These are phyloP conservation scores for Castanea crenata DNA, from an alignment of 306 rosid species.

Conservation along the genomic window DNA sequence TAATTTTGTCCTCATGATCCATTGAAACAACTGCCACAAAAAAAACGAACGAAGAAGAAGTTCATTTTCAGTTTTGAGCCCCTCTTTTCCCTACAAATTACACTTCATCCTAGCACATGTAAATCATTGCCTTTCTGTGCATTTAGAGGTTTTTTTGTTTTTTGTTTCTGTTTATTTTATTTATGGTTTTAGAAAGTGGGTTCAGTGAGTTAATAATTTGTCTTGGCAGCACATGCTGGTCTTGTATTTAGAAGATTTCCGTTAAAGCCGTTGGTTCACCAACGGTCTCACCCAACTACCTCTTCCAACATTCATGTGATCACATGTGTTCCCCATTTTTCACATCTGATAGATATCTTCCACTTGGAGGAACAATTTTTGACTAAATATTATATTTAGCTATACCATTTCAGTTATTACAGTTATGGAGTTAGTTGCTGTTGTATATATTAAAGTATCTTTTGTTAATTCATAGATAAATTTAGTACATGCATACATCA, in stretches of 20 bases:
- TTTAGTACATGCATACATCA: background rate
- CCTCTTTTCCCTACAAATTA: no score
- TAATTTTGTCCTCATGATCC: no score
- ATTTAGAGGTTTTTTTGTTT: background rate
- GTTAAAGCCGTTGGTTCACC: conserved; percentile 37
- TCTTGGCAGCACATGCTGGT: conserved; percentile 42
- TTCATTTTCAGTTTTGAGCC: no score
- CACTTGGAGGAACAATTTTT: conserved; percentile 21
- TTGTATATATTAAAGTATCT: conserved; percentile 15
- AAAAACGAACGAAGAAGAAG: no score
- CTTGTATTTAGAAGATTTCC: conserved; percentile 7
- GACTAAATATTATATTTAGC: conserved; percentile 31
- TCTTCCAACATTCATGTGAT: conserved; percentile 67
- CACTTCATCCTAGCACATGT: no score
- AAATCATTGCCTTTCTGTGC: background rate
- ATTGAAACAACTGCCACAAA: no score
- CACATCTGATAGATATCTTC: conserved; percentile 43
- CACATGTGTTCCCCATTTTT: conserved; percentile 72
- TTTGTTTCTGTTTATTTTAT: background rate
- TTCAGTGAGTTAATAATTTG: conserved; percentile 24
- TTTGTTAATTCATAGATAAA: background rate
- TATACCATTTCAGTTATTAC: conserved; percentile 64
- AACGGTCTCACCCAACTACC: conserved; percentile 29
- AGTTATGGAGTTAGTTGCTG: conserved; percentile 68
- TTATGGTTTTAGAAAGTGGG: conserved; percentile 28